Evolutionary conservation across 495 filamentous ascomycete genomes (phyloP).

Genomic region (Lasiosphaeria hispida): DNA sequence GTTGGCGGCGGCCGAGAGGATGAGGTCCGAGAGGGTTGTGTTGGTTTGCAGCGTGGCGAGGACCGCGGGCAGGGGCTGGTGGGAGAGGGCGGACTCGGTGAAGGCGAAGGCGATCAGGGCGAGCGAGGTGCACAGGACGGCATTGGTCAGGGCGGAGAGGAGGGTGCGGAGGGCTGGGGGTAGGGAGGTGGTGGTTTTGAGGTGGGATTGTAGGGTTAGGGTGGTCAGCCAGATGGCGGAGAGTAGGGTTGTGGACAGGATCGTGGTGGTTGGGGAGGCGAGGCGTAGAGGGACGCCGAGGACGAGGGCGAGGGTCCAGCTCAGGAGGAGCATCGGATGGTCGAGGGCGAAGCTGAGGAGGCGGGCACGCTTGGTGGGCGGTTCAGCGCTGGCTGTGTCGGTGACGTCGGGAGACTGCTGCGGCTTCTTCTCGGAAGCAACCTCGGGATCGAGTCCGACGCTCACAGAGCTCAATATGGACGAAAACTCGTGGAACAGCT

Average conservation of each 20-base stretch:
- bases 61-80: slow-evolving; percentile 22
- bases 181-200: slow-evolving; percentile 27
- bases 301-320: slow-evolving; percentile 23
- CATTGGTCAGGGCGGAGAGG: slow-evolving; percentile 38
- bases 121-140: slow-evolving; percentile 43
- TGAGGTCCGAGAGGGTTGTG: slow-evolving; percentile 33
- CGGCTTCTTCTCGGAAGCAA: no score
- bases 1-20: slow-evolving; percentile 19
- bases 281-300: slow-evolving; percentile 32
- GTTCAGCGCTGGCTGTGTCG: background rate
- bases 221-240: slow-evolving; percentile 41
- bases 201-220: slow-evolving; percentile 35
- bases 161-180: slow-evolving; percentile 24
- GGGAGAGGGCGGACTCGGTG: slow-evolving; percentile 30
- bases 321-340: slow-evolving; percentile 28
- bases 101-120: slow-evolving; percentile 40
- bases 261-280: slow-evolving; percentile 19
- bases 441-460: no score
- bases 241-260: slow-evolving; percentile 38
- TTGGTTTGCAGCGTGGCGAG: slow-evolving; percentile 36
- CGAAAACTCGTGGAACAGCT: no score
- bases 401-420: no score
- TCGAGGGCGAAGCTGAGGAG: slow-evolving; percentile 8
- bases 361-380: background rate
- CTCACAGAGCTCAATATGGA: no score